Evolutionary conservation across 1,284 basidiomycete genomes (phyloP), one percentile per base, ranked within the genome.

Genomic region (Ganoderma sinense): DNA sequence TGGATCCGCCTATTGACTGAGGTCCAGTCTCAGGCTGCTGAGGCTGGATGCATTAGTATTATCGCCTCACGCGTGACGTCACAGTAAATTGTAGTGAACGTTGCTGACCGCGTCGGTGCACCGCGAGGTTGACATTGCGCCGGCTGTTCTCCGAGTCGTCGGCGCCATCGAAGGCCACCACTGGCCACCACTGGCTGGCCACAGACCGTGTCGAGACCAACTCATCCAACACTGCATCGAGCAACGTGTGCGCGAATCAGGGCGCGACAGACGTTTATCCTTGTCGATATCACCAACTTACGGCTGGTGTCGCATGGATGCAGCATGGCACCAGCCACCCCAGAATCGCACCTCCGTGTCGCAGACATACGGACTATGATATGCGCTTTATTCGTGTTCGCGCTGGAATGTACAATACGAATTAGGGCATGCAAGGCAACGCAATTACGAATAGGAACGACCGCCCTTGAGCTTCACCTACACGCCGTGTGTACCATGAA

Each of bases 31-130:
- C 45, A 8, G 45, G 45, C 56, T 39, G 31, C 45, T 23, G 20
- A 1, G 45, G 45, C 56, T 39, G 31, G 65, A 36, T 11, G 39
- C 48, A 13, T 11, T 11, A 13, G 11, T 23, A 23, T 48, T 23
- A 23, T 51, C 13, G 23, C 48, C 23, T 51, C 23, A 65, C 40
- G 64, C 62, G 65, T 63, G 62, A 61, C 65, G 55, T 61, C 66
- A 71, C 69, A 61, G 61, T 43, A 48, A 39, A 62, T 73, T 55
- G 51, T 56, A 62, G 51, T 51, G 65, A 68, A 16, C 16, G 16
- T 68, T n/a, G 1, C 45, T 51, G 69, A 65, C 45, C 60, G 69
- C 53, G 71, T 70, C 69, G 63, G 39, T 56, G 71, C 64, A 68
- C 64, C 61, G 48, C 48, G 13, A 36, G 23, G 62, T 41, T 20